Percentiles rank a stretch among this genome's conserved stretches.
Evolutionary conservation across 2,329 filamentous ascomycete species (phyloP).

Genomic region (Sclerotinia sclerotiorum): DNA sequence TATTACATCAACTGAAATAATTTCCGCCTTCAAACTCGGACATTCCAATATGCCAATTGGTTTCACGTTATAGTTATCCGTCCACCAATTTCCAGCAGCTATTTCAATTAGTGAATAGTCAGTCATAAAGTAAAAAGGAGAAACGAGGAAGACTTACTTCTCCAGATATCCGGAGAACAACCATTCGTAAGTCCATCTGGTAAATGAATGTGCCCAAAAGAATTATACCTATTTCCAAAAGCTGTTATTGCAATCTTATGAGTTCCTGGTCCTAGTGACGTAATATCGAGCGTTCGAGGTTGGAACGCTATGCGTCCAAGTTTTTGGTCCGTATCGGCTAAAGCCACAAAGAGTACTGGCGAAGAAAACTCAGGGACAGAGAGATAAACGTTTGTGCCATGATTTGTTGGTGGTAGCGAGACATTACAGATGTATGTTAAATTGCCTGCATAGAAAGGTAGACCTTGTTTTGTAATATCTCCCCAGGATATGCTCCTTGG

Average conservation of each 20-base stretch:
- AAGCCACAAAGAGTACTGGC: constrained; percentile 33
- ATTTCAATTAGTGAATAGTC: not conserved
- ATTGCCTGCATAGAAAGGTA: constrained; percentile 40
- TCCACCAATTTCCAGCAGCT: constrained; percentile 34
- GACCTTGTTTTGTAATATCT: constrained; percentile 34
- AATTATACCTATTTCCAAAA: constrained; percentile 38
- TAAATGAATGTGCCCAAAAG: constrained; percentile 38
- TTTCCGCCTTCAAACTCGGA: constrained; percentile 17
- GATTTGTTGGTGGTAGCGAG: constrained; percentile 20
- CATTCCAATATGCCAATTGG: constrained; percentile 29
- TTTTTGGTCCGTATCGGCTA: constrained; percentile 18
- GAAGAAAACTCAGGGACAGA: constrained; percentile 28
- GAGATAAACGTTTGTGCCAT: not conserved
- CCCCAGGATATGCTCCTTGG: constrained; percentile 33
- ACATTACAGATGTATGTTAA: constrained; percentile 32
- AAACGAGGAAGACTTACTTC: constrained; percentile 29
- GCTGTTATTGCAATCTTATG: constrained; percentile 33
- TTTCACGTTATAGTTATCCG: constrained; percentile 31
- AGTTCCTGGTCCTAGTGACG: constrained; percentile 24
- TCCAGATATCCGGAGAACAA: constrained; percentile 32
- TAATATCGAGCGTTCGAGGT: constrained; percentile 33
- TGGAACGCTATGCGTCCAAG: constrained; percentile 35
- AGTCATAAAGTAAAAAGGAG: too few species aligned
- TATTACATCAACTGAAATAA: not conserved
- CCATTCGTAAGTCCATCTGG: constrained; percentile 32